phyloP scores from a whole-genome alignment of 148 eudicot species.

The Agrostemma githago region DNA sequence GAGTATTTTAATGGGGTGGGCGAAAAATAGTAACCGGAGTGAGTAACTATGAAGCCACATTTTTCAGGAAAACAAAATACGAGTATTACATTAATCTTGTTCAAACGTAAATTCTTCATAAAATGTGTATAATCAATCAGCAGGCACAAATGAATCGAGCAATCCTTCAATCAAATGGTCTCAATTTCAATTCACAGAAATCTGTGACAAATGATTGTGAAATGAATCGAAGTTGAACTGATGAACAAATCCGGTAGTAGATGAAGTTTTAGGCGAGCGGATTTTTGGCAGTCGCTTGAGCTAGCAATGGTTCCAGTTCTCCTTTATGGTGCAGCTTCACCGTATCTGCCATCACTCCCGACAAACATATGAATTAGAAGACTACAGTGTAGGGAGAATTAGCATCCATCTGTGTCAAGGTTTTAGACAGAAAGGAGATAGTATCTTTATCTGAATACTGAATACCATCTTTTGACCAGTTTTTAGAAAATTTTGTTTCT shows the following conservation, averaged over 20 bases:
- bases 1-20: too few relatives aligned
- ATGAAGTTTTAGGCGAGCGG: conserved; percentile 29
- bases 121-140: neutral
- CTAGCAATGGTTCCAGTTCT: conserved; percentile 68
- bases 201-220: conserved; percentile 26
- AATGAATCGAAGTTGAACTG: conserved; percentile 10
- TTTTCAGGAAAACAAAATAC: too few relatives aligned
- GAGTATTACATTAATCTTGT: too few relatives aligned
- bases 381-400: too few relatives aligned
- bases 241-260: conserved; percentile 13
- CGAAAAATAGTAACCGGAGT: too few relatives aligned
- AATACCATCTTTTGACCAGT: too few relatives aligned
- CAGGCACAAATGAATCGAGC: neutral
- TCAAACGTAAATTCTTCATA: neutral
- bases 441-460: too few relatives aligned
- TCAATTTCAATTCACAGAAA: neutral
- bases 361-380: neutral
- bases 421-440: too few relatives aligned
- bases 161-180: neutral
- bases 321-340: conserved; percentile 66
- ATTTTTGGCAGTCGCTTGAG: conserved; percentile 51
- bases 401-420: too few relatives aligned
- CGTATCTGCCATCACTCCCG: conserved; percentile 48
- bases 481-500: too few relatives aligned
- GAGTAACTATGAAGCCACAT: too few relatives aligned